These are phyloP conservation scores for Pelagomonas calceolata DNA, from an alignment of 108 stramenopile species.

Conservation along the genomic window DNA sequence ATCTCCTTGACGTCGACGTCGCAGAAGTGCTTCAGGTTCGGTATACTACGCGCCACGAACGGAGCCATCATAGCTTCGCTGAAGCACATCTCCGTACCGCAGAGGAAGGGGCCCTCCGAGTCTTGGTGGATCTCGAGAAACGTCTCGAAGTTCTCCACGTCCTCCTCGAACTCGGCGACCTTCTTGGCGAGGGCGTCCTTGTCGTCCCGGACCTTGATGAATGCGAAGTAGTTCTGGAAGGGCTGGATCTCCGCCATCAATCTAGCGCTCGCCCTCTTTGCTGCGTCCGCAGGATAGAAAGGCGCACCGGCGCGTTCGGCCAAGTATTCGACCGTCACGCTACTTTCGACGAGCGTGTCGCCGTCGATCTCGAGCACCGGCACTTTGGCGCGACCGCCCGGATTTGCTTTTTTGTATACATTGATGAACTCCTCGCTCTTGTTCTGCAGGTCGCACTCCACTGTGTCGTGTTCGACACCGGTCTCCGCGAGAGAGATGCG, in stretches of 20 bases:
- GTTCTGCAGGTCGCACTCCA: constrained; percentile 4
- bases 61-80: neutral
- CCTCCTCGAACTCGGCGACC: no score
- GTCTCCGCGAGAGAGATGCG: neutral
- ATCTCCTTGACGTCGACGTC: constrained; percentile 1
- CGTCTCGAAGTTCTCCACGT: neutral
- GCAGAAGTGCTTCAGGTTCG: neutral
- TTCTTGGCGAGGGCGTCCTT: neutral
- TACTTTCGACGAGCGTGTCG: neutral
- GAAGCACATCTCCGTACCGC: neutral
- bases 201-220: constrained; percentile 1
- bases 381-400: constrained; percentile 4
- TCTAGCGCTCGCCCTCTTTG: neutral
- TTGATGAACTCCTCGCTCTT: constrained; percentile 1
- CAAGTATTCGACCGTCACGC: neutral
- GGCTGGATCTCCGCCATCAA: neutral
- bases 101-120: neutral
- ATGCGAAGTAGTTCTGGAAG: no score
- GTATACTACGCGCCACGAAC: neutral
- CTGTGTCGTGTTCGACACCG: neutral
- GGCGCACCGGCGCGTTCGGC: neutral
- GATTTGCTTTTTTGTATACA: neutral
- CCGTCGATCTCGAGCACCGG: constrained; percentile 4
- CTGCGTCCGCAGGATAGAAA: neutral
- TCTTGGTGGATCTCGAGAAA: neutral